These are phyloP conservation scores for Globisporangium cederbergense DNA, from an alignment of 352 stramenopile species.

Conservation along the genomic window DNA sequence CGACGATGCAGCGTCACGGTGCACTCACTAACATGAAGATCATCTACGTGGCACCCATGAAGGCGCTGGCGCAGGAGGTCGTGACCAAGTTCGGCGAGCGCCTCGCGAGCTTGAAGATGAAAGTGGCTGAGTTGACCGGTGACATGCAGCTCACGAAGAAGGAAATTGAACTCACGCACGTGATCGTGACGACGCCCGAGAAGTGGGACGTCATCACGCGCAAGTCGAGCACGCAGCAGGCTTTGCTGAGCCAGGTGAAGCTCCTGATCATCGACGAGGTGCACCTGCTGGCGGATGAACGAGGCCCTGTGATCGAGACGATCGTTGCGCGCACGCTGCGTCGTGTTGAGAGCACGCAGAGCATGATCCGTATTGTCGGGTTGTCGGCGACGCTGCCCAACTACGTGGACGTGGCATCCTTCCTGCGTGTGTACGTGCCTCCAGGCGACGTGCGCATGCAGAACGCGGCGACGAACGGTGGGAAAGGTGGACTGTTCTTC, in stretches of 20 bases:
- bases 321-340: conserved; percentile 98
- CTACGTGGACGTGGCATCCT: conserved; percentile 97
- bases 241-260: conserved; percentile 86
- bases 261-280: conserved; percentile 99
- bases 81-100: conserved; percentile 97
- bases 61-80: conserved; percentile 98
- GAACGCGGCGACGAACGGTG: conserved; percentile 72
- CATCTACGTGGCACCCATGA: conserved; percentile 97
- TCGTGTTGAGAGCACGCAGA: conserved; percentile 97
- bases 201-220: conserved; percentile 99
- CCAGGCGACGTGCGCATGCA: conserved; percentile 39
- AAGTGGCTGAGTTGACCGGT: conserved; percentile 94
- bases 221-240: conserved; percentile 93
- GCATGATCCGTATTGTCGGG: conserved; percentile 97
- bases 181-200: conserved; percentile 98
- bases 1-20: conserved; percentile 48
- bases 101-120: conserved; percentile 50
- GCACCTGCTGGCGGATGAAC: conserved; percentile 97
- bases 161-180: conserved; percentile 93
- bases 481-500: conserved; percentile 93
- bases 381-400: conserved; percentile 99
- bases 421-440: conserved; percentile 93
- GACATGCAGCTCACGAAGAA: conserved; percentile 98
- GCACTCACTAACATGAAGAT: conserved; percentile 88
- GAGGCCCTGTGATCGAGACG: conserved; percentile 98